phyloP scores from a whole-genome alignment of 192 early-diverging fungal species.

The Spinellus fusiger region DNA sequence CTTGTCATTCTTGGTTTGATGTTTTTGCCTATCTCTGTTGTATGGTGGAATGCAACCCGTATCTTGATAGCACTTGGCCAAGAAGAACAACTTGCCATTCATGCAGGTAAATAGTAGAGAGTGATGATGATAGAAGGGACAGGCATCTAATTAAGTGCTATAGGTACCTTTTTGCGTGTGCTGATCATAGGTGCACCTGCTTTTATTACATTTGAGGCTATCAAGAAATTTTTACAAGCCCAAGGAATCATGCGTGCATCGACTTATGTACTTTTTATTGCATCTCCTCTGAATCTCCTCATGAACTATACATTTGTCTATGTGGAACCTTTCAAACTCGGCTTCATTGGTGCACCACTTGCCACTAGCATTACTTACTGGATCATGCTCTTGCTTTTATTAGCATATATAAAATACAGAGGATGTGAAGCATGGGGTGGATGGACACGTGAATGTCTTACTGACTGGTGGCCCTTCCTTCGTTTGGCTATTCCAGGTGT shows the following conservation, averaged over 20 bases:
- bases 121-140: too few species aligned
- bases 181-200: conserved; percentile 70
- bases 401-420: conserved; percentile 60
- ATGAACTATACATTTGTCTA: conserved; percentile 82
- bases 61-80: conserved; percentile 72
- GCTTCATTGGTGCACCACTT: conserved; percentile 80
- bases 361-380: conserved; percentile 74
- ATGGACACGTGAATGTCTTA: conserved; percentile 66
- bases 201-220: conserved; percentile 75
- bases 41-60: conserved; percentile 67
- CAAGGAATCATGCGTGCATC: conserved; percentile 89
- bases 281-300: conserved; percentile 65
- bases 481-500: conserved; percentile 75
- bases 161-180: conserved; percentile 59
- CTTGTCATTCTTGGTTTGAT: conserved; percentile 68
- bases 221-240: conserved; percentile 81
- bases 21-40: conserved; percentile 61
- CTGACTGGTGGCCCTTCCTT: conserved; percentile 51
- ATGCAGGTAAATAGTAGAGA: conserved; percentile 53
- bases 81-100: conserved; percentile 56
- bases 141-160: neutral
- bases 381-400: conserved; percentile 57
- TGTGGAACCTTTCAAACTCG: conserved; percentile 56
- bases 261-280: conserved; percentile 65
- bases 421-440: conserved; percentile 84